Conservation (phyloP, 2,329 filamentous ascomycete genomes). For the Fusarium udum region DNA sequence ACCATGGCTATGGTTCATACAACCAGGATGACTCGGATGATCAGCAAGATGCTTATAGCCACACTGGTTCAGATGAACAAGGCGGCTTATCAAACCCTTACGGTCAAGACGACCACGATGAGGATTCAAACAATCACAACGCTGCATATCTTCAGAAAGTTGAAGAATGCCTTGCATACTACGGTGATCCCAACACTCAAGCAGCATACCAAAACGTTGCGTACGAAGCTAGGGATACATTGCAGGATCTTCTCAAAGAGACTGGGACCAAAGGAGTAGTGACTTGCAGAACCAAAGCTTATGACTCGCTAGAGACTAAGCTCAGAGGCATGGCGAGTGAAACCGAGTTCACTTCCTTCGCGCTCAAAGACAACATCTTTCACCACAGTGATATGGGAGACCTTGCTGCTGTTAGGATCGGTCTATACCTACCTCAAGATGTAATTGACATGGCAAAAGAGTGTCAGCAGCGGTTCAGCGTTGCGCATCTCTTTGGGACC, state of each 20-base stretch:
- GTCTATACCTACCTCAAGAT: not conserved
- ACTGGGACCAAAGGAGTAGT: not conserved
- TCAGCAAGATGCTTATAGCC: too few relatives aligned
- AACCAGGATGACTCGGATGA: too few relatives aligned
- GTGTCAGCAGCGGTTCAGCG: not conserved
- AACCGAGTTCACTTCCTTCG: not conserved
- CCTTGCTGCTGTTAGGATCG: not conserved
- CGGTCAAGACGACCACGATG: too few relatives aligned
- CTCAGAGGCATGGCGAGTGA: not conserved
- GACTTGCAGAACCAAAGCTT: not conserved
- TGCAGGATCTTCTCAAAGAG: not conserved
- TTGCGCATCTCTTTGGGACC: not conserved
- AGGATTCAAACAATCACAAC: too few relatives aligned
- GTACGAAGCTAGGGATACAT: not conserved
- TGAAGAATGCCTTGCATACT: not conserved
- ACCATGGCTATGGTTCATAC: too few relatives aligned
- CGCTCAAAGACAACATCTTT: not conserved
- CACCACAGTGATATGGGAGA: not conserved
- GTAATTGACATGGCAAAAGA: not conserved
- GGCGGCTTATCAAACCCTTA: too few relatives aligned
- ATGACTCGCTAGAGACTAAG: not conserved
- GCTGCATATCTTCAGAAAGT: too few relatives aligned
- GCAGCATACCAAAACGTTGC: not conserved
- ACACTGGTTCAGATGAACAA: too few relatives aligned
- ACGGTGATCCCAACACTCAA: not conserved